phyloP scores from a whole-genome alignment of 2,329 filamentous ascomycete genomes.

The Colletotrichum tamarilloi region DNA sequence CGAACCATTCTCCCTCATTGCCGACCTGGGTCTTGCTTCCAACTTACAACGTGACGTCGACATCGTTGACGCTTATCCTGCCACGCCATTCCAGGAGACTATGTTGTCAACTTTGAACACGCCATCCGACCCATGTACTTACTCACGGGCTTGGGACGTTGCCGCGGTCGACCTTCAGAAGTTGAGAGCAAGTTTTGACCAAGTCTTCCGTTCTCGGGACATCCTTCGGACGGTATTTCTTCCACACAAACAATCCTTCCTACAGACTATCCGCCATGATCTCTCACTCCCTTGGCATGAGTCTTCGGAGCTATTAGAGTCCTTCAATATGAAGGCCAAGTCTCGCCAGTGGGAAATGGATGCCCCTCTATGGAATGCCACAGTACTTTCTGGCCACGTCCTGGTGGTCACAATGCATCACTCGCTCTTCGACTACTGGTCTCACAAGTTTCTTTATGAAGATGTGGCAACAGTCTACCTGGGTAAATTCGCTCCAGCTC shows the following conservation, averaged over 20 bases:
- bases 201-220: constrained; percentile 28
- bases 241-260: neutral
- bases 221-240: constrained; percentile 38
- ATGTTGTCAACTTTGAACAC: constrained; percentile 32
- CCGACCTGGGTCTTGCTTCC: neutral
- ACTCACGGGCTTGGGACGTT: constrained; percentile 36
- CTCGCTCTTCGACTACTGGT: constrained; percentile 48
- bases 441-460: constrained; percentile 42
- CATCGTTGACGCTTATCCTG: constrained; percentile 39
- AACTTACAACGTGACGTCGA: neutral
- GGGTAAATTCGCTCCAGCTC: neutral
- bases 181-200: constrained; percentile 27
- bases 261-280: neutral
- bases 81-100: constrained; percentile 40
- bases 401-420: constrained; percentile 46
- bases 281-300: constrained; percentile 1
- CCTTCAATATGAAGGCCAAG: neutral
- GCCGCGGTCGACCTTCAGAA: constrained; percentile 16
- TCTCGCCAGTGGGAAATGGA: neutral
- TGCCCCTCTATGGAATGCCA: neutral
- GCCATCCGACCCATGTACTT: constrained; percentile 33
- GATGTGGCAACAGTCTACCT: constrained; percentile 36
- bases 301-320: neutral
- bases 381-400: neutral
- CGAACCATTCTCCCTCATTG: constrained; percentile 32